Base-by-base conservation (phyloP, 768 basidiomycete genomes). In the Coprinopsis strossmayeri region DNA sequence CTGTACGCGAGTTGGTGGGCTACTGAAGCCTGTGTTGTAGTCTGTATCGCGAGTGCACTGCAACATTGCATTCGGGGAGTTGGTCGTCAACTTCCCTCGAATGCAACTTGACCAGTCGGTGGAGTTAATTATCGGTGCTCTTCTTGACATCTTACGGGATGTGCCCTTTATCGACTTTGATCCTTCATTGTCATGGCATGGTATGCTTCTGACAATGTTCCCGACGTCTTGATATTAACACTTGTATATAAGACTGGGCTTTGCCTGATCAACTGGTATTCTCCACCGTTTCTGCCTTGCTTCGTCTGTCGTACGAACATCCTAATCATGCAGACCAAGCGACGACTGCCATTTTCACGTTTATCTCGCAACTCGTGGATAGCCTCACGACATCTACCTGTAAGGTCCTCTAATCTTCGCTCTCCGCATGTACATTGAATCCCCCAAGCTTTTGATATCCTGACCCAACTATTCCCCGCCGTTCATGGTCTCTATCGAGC, bases 401-500 rank as follows among this genome's bases (percentile, higher is more conserved):
- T 88, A 59, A 62, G 83, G 65, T 21, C 11, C 24, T 4, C 48
- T 30, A 34, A 11, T n/a, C 15, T 11, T 30, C 37, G n/a, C 17
- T 37, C 7, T 17, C 18, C 12, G 20, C 37, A 38, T n/a, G n/a
- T 17, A 17, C 20, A 18, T 40, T 43, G 17, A 34, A 15, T 48
- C 34, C 30, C 17, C 45, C 17, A 53, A 92, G 90, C 86, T 0
- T 66, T 81, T n/a, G 74, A 79, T 51, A 72, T 89, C 27, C 69
- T 94, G 17, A 81, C 82, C 1, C 88, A 90, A 52, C 65, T 84
- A 28, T 82, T 83, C 17, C 92, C 91, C 4, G 79, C 87, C 13
- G 70, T 95, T 35, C 90, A 94, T 62, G 92, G 92, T 5, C 69
- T 93, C 24, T 90, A 91, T 61, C 81, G 92, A 28, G 90, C 92